Percentiles rank a stretch among this genome's conserved stretches.
Evolutionary conservation across 305 asterid genomes (phyloP).

Genomic region (Rubia occidens): DNA sequence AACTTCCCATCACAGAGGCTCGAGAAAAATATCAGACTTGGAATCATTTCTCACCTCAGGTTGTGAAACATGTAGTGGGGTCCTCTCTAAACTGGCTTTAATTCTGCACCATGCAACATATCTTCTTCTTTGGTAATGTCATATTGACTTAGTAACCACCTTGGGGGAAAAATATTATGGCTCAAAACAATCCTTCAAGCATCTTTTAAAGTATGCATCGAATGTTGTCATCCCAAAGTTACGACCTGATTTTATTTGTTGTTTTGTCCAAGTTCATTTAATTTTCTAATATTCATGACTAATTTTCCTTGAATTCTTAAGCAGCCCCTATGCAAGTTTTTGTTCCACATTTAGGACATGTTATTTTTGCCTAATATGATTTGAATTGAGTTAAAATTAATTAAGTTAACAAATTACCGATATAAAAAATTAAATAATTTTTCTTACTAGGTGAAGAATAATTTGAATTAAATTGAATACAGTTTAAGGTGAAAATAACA

Average conservation of each 20-base stretch:
- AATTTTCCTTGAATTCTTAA: neutral
- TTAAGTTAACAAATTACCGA: no score
- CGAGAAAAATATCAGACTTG: neutral
- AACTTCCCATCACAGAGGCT: slow-evolving; percentile 13
- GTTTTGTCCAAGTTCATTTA: neutral
- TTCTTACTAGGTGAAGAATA: no score
- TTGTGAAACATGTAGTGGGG: slow-evolving; percentile 19
- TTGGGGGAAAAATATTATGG: slow-evolving; percentile 14
- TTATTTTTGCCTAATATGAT: no score
- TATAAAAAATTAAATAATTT: no score
- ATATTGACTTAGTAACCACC: slow-evolving; percentile 35
- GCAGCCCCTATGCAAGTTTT: neutral
- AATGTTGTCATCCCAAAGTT: neutral
- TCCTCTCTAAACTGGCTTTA: slow-evolving; percentile 20
- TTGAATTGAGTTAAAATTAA: no score
- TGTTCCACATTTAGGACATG: neutral
- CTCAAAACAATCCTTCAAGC: slow-evolving; percentile 19
- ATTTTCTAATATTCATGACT: neutral
- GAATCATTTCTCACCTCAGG: slow-evolving; percentile 18
- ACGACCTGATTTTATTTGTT: neutral
- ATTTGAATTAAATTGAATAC: no score
- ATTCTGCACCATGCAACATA: slow-evolving; percentile 30
- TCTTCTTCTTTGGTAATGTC: slow-evolving; percentile 16
- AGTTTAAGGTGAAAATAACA: no score
- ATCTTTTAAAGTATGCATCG: slow-evolving; percentile 10